phyloP scores from a whole-genome alignment of 768 basidiomycete species.

The Phylloporus sp. region DNA sequence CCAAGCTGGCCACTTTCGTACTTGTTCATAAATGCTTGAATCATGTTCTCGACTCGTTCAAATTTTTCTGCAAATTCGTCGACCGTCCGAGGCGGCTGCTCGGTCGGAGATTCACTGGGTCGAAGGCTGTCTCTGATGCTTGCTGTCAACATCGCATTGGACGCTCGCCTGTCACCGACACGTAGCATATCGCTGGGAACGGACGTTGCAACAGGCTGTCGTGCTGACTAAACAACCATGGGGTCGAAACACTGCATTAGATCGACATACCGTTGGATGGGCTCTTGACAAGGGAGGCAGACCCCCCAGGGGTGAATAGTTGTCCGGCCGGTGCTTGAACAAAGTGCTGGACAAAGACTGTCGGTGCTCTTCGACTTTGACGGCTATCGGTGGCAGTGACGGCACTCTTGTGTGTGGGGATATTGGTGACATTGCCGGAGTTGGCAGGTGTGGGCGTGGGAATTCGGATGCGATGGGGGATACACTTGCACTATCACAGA shows the following conservation, averaged over 20 bases:
- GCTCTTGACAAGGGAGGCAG: constrained; percentile 3
- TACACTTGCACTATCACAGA: not conserved
- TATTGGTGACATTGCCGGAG: constrained; percentile 21
- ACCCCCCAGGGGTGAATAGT: not conserved
- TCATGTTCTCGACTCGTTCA: constrained; percentile 12
- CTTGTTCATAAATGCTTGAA: constrained; percentile 17
- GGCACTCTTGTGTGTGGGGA: constrained; percentile 11
- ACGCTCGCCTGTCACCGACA: not conserved
- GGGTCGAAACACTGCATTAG: not conserved
- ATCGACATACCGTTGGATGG: constrained; percentile 6
- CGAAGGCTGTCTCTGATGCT: constrained; percentile 12
- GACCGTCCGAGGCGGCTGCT: constrained; percentile 15
- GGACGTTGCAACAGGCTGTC: not conserved
- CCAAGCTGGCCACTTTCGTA: constrained; percentile 19
- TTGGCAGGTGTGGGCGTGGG: constrained; percentile 25
- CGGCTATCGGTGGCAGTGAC: constrained; percentile 29
- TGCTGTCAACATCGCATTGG: constrained; percentile 2
- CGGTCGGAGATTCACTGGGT: not conserved
- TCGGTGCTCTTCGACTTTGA: constrained; percentile 23
- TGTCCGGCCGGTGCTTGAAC: not conserved
- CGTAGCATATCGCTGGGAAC: not conserved
- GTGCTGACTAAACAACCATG: not conserved
- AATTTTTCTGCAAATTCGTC: constrained; percentile 23
- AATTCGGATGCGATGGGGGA: constrained; percentile 14
- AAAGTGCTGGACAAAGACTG: not conserved